phyloP scores from a whole-genome alignment of 1,139 yeast species.

The Diutina mesorugosa region DNA sequence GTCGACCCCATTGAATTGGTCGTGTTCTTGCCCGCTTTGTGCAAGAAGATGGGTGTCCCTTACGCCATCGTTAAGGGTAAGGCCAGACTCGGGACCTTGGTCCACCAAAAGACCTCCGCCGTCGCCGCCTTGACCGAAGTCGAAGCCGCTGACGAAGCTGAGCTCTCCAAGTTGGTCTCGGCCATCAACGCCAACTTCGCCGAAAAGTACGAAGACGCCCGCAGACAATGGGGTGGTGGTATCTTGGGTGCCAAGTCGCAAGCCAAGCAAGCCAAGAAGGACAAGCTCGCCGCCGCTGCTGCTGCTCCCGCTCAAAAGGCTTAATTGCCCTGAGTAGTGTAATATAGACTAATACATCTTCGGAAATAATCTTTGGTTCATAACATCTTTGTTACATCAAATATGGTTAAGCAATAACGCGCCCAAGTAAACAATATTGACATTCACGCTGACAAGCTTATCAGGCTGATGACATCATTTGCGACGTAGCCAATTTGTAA shows the following conservation, averaged over 20 bases:
- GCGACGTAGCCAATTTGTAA: no score
- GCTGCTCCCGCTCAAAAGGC: conserved; percentile 1
- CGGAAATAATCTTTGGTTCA: background rate
- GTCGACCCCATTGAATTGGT: conserved; percentile 98
- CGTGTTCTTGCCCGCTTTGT: conserved; percentile 91
- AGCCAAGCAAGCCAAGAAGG: conserved; percentile 46
- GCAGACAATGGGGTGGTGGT: conserved; percentile 99
- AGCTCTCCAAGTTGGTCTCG: conserved; percentile 82
- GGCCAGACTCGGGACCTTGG: conserved; percentile 96
- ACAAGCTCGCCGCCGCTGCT: conserved; percentile 1
- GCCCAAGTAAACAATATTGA: no score
- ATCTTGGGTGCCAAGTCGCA: conserved; percentile 87
- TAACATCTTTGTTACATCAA: no score
- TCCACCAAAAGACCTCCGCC: conserved; percentile 92
- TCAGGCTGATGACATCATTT: no score
- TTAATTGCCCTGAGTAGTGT: background rate
- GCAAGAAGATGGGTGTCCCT: conserved; percentile 99
- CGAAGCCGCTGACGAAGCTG: conserved; percentile 85
- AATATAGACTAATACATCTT: conserved; percentile 1
- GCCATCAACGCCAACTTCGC: conserved; percentile 86
- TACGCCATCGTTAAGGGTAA: conserved; percentile 97
- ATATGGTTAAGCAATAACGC: no score
- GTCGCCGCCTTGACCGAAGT: conserved; percentile 97
- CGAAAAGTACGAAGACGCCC: conserved; percentile 87
- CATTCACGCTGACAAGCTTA: no score